Evolutionary conservation across 129 eudicot species (phyloP), one percentile per base, ranked within the genome.

Genomic region (Saussurea involucrata): DNA sequence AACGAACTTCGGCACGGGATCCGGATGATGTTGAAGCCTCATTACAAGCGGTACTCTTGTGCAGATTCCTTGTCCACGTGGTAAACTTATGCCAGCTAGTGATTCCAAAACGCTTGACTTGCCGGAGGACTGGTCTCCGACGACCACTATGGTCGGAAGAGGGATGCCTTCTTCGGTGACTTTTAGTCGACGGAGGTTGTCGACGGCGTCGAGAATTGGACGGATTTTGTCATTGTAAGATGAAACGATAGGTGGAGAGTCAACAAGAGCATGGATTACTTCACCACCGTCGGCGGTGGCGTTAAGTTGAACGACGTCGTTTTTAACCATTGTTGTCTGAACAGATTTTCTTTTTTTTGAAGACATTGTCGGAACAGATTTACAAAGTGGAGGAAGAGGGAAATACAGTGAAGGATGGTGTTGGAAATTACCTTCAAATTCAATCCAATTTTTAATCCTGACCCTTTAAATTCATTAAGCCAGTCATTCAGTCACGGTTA

Each of bases 41-140:
- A n/a, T 29, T 29, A 29, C 4, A 4, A 29, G 32, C 3, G 32
- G 32, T 29, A 29, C 32, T 4, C 32, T 29, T 4, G 32, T 29
- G 32, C 32, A 29, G 32, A 29, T 29, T 2, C 32, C 32, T 29
- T 83, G 79, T 2, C 83, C 86, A 0, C 86, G 78, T 1, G 83
- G 83, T 8, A 83, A 58, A 61, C 81, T 68, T 7, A 83, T 74
- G 1, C 77, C 81, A 13, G 83, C 87, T n/a, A n/a, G n/a, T n/a
- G n/a, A n/a, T n/a, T n/a, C n/a, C n/a, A n/a, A n/a, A n/a, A n/a
- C n/a, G n/a, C n/a, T n/a, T n/a, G n/a, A n/a, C n/a, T n/a, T n/a
- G n/a, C n/a, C n/a, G n/a, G 0, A 83, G 71, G 87, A 83, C 34
- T 83, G 53, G 84, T 42, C 53, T 42, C 53, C 53, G 17, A 42